These are phyloP conservation scores for Suillus luteus DNA, from an alignment of 768 basidiomycete species.

Conservation along the genomic window DNA sequence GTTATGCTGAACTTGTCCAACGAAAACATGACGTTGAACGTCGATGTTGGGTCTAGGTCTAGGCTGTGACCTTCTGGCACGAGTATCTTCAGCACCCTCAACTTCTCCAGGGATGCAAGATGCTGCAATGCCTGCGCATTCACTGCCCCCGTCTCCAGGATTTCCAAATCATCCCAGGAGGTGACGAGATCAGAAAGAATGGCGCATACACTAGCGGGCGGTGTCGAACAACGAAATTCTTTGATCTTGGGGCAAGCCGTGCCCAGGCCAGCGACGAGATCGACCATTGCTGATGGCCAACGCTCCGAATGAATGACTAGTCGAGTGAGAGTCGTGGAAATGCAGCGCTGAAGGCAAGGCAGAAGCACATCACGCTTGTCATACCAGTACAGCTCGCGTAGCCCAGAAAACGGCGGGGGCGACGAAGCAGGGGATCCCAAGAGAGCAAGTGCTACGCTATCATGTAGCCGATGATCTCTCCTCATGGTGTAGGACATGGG, in stretches of 20 bases:
- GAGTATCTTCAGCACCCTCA: not conserved
- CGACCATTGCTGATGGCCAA: not conserved
- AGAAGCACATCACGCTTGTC: not conserved
- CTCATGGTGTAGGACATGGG: not conserved
- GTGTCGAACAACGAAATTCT: not conserved
- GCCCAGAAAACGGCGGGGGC: not conserved
- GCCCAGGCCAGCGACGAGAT: not conserved
- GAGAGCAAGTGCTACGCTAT: not conserved
- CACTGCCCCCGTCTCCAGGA: not conserved
- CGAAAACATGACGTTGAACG: conserved; percentile 2
- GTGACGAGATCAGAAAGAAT: not conserved
- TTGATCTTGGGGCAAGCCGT: not conserved
- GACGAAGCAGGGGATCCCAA: not conserved
- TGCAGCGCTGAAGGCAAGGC: not conserved
- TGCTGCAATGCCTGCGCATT: not conserved
- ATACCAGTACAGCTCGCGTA: not conserved
- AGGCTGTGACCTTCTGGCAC: not conserved
- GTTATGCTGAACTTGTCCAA: not conserved
- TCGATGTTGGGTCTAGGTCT: not conserved
- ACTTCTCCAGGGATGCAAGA: not conserved
- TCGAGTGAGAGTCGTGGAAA: not conserved
- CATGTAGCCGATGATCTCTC: not conserved
- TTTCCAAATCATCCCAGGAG: not conserved
- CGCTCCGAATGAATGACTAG: not conserved
- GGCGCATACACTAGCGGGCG: not conserved